Evolutionary conservation across 495 filamentous ascomycete species (phyloP), one percentile per base, ranked within the genome.

Genomic region (Lindgomyces ingoldianus): DNA sequence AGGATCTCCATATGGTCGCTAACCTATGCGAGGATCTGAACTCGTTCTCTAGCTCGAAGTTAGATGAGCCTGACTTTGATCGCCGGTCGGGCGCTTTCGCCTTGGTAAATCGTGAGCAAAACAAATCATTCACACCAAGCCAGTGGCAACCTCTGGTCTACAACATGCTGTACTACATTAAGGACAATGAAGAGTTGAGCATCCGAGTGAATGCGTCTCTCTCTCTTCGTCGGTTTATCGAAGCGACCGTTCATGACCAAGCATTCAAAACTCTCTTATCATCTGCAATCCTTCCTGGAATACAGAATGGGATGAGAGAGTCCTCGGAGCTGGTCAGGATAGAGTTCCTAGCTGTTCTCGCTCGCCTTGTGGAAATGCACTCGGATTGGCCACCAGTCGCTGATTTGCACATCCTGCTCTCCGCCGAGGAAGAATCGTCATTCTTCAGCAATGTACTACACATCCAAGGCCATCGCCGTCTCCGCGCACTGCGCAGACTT

Each of bases 391-490:
- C 81, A 4, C 80, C 85, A 45, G 83, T 96, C 42, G 78, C 81
- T 30, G 95, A 96, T 72, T 84, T 98, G 80, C 79, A 83, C 51
- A 78, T 80, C 0, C 81, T 98, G 22, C 83, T 93, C 30, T 84
- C 87, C 11, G 85, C 88, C 53, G 93, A 96, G 46, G 85, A 96
- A 41, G 91, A 97, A 70, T 89, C 91, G 1, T 94, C 89, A 8
- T 96, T 98, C 77, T 98, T 98, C 78, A 89, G 80, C 74, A 96
- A 96, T 65, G 84, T 96, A 42, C 81, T 98, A 14, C 91, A 95
- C 60, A 93, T 95, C 48, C 95, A 96, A 62, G 87, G 93, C 46
- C 89, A 94, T 57, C 86, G 91, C 66, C 90, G 95, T 65, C 82
- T 94, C 25, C 84, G 91, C 59, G 94, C 95, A 10, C 75, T 98